phyloP scores from a whole-genome alignment of 345 rosid genomes.

The Turritis glabra region DNA sequence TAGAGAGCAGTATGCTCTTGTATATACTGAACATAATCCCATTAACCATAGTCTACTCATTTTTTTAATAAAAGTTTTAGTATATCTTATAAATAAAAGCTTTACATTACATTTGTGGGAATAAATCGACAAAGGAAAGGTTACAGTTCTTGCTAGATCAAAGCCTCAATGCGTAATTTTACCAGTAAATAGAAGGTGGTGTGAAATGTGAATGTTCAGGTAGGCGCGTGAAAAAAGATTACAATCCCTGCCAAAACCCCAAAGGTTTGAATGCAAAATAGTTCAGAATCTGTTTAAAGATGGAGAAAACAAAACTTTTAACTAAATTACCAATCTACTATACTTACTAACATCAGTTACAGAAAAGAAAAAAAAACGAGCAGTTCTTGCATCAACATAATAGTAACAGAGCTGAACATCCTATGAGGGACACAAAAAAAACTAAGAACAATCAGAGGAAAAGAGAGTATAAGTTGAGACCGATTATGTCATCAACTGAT shows the following conservation, averaged over 20 bases:
- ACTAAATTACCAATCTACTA: neutral
- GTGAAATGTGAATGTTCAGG: neutral
- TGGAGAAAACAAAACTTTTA: neutral
- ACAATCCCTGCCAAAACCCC: neutral
- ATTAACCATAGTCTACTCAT: constrained; percentile 5
- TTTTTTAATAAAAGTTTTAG: neutral
- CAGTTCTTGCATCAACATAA: constrained; percentile 5
- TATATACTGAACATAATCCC: constrained; percentile 22
- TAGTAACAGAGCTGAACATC: neutral
- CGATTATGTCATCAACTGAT: neutral
- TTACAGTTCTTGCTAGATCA: neutral
- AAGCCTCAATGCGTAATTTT: neutral
- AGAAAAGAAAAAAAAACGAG: too few species aligned
- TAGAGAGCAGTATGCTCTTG: constrained; percentile 22
- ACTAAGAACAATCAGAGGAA: neutral
- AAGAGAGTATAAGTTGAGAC: neutral
- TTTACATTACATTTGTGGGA: neutral
- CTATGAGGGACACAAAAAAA: neutral
- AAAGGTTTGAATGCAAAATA: neutral
- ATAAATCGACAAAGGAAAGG: neutral
- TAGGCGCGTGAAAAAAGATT: neutral
- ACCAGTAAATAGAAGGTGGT: neutral
- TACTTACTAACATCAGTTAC: neutral
- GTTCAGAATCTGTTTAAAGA: neutral
- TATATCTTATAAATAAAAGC: neutral